These are phyloP conservation scores for Suillus alpinus DNA, from an alignment of 768 basidiomycete species.

Conservation along the genomic window DNA sequence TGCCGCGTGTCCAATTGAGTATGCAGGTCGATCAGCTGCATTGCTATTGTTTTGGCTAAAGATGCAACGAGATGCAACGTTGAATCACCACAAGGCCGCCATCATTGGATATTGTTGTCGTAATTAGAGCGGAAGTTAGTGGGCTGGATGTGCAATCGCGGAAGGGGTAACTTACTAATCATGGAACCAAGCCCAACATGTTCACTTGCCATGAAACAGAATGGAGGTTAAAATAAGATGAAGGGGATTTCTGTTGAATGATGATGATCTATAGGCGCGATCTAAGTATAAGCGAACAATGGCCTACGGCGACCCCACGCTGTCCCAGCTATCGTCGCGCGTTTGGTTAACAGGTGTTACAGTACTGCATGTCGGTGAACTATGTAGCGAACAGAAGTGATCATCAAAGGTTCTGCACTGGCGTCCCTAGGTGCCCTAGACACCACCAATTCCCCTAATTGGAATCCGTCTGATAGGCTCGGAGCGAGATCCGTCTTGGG, in stretches of 20 bases:
- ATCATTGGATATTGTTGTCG: slow-evolving; percentile 14
- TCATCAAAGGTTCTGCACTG: background rate
- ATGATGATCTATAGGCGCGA: background rate
- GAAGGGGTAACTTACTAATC: background rate
- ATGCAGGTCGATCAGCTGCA: slow-evolving; percentile 11
- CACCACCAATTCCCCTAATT: background rate
- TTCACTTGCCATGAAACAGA: background rate
- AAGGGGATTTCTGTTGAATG: background rate
- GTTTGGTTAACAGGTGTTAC: background rate
- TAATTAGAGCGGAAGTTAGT: slow-evolving; percentile 29
- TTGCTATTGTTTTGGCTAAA: slow-evolving; percentile 14
- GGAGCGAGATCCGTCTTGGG: background rate
- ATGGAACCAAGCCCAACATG: background rate
- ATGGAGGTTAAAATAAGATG: background rate
- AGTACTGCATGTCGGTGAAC: background rate
- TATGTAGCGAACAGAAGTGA: background rate
- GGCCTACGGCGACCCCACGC: background rate
- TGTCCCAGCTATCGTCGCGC: background rate
- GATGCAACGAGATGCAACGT: background rate
- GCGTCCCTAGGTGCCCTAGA: background rate
- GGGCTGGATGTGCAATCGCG: slow-evolving; percentile 2
- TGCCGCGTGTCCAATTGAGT: slow-evolving; percentile 10
- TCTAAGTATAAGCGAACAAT: background rate
- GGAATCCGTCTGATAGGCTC: background rate
- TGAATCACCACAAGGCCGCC: slow-evolving; percentile 8